These are phyloP conservation scores for Pythium sp. DNA, from an alignment of 352 stramenopile genomes.

Conservation along the genomic window DNA sequence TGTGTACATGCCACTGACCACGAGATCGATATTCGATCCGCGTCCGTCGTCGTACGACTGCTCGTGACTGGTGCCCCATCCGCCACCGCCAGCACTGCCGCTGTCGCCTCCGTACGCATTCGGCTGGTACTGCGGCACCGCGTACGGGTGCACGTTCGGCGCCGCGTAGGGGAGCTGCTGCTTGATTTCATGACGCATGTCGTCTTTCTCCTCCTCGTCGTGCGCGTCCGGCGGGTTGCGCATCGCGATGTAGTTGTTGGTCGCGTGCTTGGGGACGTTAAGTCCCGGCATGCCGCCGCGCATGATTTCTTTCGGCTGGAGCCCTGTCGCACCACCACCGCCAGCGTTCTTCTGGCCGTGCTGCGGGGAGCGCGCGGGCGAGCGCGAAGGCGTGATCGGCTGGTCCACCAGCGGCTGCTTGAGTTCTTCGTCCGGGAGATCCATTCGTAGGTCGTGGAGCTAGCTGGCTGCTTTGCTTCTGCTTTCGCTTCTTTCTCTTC, in stretches of 20 bases:
- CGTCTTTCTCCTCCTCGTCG: conserved; percentile 64
- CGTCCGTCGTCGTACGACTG: conserved; percentile 39
- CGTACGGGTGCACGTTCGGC: conserved; percentile 79
- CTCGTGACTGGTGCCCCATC: conserved; percentile 41
- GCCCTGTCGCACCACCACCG: conserved; percentile 14
- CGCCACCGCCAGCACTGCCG: conserved; percentile 26
- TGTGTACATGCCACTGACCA: conserved; percentile 87
- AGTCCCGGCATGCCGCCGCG: conserved; percentile 1
- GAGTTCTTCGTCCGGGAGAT: conserved; percentile 73
- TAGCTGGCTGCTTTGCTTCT: neutral
- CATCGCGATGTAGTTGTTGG: conserved; percentile 40
- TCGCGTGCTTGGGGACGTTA: conserved; percentile 9
- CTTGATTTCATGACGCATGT: conserved; percentile 19
- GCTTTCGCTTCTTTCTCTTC: conserved; percentile 26
- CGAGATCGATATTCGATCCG: conserved; percentile 67
- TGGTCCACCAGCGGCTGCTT: conserved; percentile 63
- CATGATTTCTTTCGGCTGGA: conserved; percentile 19
- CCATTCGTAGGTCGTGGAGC: conserved; percentile 30
- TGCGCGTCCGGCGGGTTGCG: conserved; percentile 8
- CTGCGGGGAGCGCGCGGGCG: conserved; percentile 17
- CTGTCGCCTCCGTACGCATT: conserved; percentile 49
- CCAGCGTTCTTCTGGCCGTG: conserved; percentile 4
- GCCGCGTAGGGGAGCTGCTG: conserved; percentile 57
- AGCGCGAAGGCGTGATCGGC: conserved; percentile 11
- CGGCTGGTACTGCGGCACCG: conserved; percentile 74